Base-by-base conservation (phyloP, 23 red algal genomes). In the Gracilaria gracilis region DNA sequence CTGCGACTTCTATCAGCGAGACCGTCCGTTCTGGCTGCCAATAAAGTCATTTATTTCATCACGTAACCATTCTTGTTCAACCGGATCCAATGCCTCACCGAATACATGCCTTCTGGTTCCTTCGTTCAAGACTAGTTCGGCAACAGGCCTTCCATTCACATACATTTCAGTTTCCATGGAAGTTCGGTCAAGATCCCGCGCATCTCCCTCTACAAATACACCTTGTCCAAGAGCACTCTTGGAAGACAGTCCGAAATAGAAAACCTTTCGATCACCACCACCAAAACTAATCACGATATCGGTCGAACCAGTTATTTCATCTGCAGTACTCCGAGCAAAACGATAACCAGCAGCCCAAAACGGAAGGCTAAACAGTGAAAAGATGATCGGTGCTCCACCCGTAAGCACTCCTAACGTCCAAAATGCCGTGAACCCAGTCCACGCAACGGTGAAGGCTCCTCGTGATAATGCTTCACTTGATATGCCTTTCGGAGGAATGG, bases 311-410 rank as follows among this genome's bases (percentile, higher is more conserved):
- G 82, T 66, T 20, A 95, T 57, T 57, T 86, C 62, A 40, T 79
- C 67, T 51, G 61, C 83, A 17, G 82, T 74, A 47, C 82, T 87
- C 39, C 73, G 46, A 34, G 76, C 78, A 61, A 95, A 75, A 21
- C 79, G 67, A 34, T 75, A 84, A 25, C 92, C 92, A 35, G 86
- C 92, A 35, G 76, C 75, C 92, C 92, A 95, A 83, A 95, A 95
- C 49, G 92, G 92, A n/a, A 95, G 53, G 37, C 83, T 95, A 29
- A 95, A 95, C 32, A 89, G 84, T 20, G 82, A 85, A 20, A 79
- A 64, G 4, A 87, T 84, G 50, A 89, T 53, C 12, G 86, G 92
- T 14, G 75, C 86, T 46, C 80, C 92, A 37, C 78, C 92, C 32
- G 92, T 86, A 48, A 95, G 27, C 16, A 87, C 92, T 17, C 80